Percentiles rank a stretch among this genome's conserved stretches.
Conservation (phyloP, 768 basidiomycete species). For the Boletus sp. region DNA sequence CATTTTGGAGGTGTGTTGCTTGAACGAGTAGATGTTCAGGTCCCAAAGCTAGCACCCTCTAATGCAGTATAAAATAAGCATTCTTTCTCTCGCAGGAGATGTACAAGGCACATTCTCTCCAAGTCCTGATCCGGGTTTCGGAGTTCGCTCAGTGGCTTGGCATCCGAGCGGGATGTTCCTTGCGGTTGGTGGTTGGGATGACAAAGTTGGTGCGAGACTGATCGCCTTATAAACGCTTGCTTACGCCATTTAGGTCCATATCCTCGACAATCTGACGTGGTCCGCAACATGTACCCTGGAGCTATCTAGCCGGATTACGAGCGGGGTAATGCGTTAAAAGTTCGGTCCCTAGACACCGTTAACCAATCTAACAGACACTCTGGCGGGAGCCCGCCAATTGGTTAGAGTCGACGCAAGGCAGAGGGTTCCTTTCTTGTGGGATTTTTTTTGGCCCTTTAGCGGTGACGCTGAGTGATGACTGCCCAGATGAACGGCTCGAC, state of each 20-base stretch:
- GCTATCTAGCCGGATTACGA: constrained; percentile 53
- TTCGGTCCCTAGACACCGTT: not conserved
- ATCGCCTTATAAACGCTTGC: not conserved
- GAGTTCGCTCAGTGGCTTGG: constrained; percentile 78
- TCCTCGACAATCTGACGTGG: constrained; percentile 79
- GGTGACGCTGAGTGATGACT: not conserved
- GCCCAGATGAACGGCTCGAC: constrained; percentile 61
- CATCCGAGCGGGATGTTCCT: constrained; percentile 84
- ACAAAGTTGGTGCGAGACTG: constrained; percentile 52
- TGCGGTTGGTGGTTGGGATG: constrained; percentile 85
- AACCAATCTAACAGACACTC: constrained; percentile 48
- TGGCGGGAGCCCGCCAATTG: constrained; percentile 89
- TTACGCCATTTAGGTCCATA: constrained; percentile 52
- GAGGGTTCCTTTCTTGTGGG: constrained; percentile 86
- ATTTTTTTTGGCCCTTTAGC: not conserved
- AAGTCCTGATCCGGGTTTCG: constrained; percentile 76
- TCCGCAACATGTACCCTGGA: constrained; percentile 63
- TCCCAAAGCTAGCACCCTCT: not conserved
- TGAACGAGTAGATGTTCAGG: not conserved
- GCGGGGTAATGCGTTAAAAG: constrained; percentile 49
- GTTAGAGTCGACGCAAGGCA: constrained; percentile 79
- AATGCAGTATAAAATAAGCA: constrained; percentile 69
- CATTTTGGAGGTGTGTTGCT: constrained; percentile 66
- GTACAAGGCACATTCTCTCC: constrained; percentile 67
- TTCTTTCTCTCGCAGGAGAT: constrained; percentile 66